Base-by-base conservation (phyloP, 495 filamentous ascomycete species). In the Aspergillus funiculosus region DNA sequence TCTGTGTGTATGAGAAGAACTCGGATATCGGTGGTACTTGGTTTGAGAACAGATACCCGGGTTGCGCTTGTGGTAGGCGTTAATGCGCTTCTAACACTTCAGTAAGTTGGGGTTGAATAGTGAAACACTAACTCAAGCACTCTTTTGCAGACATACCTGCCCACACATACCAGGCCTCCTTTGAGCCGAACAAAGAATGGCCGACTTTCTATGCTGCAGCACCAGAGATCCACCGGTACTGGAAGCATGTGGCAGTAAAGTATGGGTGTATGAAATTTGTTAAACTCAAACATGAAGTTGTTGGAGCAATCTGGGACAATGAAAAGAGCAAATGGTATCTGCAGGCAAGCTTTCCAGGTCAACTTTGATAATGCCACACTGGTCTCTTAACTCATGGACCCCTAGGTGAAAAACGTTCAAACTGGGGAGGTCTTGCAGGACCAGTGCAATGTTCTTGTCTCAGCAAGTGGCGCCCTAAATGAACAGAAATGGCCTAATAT, bases 1-100 rank as follows among this genome's bases (percentile, higher is more conserved):
- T 82, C 19, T 71, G 75, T 24, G 78, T 86, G 29, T 92, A 87
- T 60, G 87, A 92, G 58, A 90, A 89, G 73, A 90, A 90, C 51
- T 58, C 60, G 1, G 84, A 83, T 35, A 70, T 86, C 50, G 80
- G 82, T 24, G 83, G 85, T 0, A 84, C 82, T 1, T 89, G 83
- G 83, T 78, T 76, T 31, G 81, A 85, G 59, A 86, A 87, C 42
- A 67, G 71, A 46, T 87, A 88, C 57, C 80, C 82, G 0, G 82
- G 83, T 14, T 78, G 81, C n/a, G 73, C 74, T 13, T 80, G 76
- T 56, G 70, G 63, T 67, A 56, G 1, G 63, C 54, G 8, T 22
- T 19, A 15, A 13, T 26, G 3, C 43, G 13, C 18, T 28, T 41
- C 13, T 27, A 0, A 4, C 24, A 14, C 10, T 47, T 27, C 27